Conservation (phyloP, 2,329 filamentous ascomycete genomes). For the Beauveria caledonica region DNA sequence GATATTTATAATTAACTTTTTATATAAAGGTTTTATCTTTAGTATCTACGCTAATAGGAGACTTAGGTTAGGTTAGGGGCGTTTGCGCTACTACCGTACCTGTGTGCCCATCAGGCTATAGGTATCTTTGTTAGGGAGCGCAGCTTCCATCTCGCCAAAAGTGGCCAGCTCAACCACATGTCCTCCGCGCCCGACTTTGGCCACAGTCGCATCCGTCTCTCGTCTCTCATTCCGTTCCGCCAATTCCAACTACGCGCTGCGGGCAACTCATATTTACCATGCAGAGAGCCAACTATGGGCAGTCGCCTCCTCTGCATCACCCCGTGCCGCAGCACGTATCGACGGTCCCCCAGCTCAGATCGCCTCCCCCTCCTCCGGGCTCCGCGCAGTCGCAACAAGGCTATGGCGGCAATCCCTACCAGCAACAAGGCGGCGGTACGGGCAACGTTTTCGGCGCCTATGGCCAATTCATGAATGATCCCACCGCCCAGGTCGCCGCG, state of each 20-base stretch:
- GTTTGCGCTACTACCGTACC: no score
- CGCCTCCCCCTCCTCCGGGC: constrained; percentile 72
- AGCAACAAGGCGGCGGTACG: constrained; percentile 48
- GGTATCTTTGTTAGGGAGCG: background rate
- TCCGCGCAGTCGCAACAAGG: constrained; percentile 59
- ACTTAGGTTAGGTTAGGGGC: no score
- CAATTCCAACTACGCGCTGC: constrained; percentile 4
- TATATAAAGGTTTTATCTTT: no score
- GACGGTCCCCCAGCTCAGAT: constrained; percentile 92
- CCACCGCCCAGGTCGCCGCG: constrained; percentile 87
- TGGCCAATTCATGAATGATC: constrained; percentile 91
- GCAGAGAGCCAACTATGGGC: constrained; percentile 79
- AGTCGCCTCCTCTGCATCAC: constrained; percentile 91
- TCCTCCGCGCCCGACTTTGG: background rate
- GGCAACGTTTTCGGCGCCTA: constrained; percentile 62
- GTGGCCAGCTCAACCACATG: constrained; percentile 8
- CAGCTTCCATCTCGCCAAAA: background rate
- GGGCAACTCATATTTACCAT: constrained; percentile 44
- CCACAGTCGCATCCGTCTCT: background rate
- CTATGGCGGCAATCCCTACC: constrained; percentile 65
- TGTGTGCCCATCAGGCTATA: background rate
- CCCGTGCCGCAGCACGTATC: constrained; percentile 98
- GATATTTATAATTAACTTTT: no score
- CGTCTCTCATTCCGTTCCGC: background rate
- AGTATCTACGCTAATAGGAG: no score